Evolutionary conservation across 2,329 filamentous ascomycete species (phyloP).

Genomic region (Xylaria hypoxylon): DNA sequence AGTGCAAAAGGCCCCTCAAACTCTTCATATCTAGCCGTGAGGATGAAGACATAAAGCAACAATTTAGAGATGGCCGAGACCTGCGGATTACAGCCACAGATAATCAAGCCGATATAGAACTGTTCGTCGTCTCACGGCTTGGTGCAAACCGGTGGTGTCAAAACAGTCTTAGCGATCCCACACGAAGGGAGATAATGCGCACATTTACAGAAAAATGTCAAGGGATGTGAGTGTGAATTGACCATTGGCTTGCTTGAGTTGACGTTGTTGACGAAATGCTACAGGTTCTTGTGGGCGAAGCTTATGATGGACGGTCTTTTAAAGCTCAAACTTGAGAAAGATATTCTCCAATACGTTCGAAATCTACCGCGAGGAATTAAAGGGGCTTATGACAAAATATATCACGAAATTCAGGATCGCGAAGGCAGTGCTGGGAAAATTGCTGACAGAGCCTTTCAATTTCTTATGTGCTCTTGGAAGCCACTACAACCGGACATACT

Average conservation of each 20-base stretch:
- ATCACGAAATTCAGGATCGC: conserved; percentile 3
- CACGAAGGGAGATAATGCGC: conserved; percentile 12
- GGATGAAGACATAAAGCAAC: conserved; percentile 24
- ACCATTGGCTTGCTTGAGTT: background rate
- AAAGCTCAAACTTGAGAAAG: conserved; percentile 15
- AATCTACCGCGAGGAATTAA: conserved; percentile 24
- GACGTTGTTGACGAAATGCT: background rate
- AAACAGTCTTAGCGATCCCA: background rate
- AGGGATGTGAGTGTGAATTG: conserved; percentile 22
- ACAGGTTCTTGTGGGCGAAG: conserved; percentile 27
- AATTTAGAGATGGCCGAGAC: conserved; percentile 16
- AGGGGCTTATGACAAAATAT: conserved; percentile 17
- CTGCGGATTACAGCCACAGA: conserved; percentile 8
- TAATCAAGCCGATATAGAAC: conserved; percentile 28
- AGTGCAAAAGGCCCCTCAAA: conserved; percentile 6
- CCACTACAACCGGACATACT: conserved; percentile 21
- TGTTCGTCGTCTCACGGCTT: conserved; percentile 20
- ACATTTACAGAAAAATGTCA: conserved; percentile 23
- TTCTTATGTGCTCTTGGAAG: conserved; percentile 21
- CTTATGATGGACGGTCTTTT: conserved; percentile 24
- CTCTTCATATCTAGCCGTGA: conserved; percentile 28
- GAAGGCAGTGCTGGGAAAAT: conserved; percentile 4
- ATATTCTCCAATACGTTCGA: conserved; percentile 16
- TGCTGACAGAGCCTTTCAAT: conserved; percentile 24
- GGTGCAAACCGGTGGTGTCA: conserved; percentile 12